A percentile compares a stretch with the other conserved stretches of the same genome.
These are phyloP conservation scores for Hypseocharis bilobata DNA, from an alignment of 441 rosid genomes.

Conservation along the genomic window DNA sequence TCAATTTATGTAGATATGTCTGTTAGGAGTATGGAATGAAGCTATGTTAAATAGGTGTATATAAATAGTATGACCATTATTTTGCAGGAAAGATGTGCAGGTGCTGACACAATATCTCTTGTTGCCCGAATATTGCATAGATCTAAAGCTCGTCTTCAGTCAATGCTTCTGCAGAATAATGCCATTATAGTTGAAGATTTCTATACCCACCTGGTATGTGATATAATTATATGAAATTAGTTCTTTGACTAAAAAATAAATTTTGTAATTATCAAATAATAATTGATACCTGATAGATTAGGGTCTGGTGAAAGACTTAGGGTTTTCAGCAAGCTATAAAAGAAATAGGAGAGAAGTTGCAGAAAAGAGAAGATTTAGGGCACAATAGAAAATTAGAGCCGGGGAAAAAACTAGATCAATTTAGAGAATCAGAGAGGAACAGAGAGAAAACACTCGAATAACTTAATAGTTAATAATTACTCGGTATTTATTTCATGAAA, in stretches of 20 bases:
- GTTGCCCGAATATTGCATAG: slow-evolving; percentile 75
- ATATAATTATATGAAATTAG: neutral
- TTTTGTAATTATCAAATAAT: neutral
- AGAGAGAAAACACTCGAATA: no score
- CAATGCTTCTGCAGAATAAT: slow-evolving; percentile 70
- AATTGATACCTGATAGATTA: no score
- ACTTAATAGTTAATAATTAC: no score
- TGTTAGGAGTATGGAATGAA: slow-evolving; percentile 15
- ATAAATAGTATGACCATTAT: slow-evolving; percentile 24
- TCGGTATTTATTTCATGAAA: no score
- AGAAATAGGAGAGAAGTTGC: no score
- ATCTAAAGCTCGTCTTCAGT: slow-evolving; percentile 83
- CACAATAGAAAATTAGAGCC: no score
- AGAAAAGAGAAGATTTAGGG: no score
- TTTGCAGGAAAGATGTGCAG: slow-evolving; percentile 92
- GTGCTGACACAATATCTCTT: slow-evolving; percentile 61
- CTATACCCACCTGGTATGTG: slow-evolving; percentile 61
- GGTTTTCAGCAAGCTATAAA: no score
- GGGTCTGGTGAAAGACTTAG: no score
- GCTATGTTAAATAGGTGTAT: slow-evolving; percentile 7
- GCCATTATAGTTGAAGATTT: slow-evolving; percentile 78
- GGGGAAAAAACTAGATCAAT: no score
- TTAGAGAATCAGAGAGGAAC: no score
- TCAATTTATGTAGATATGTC: slow-evolving; percentile 12
- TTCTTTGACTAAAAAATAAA: neutral